Evolutionary conservation across 2,329 filamentous ascomycete species (phyloP), one percentile per base, ranked within the genome.

Genomic region (Paracoccidioides brasiliensis): DNA sequence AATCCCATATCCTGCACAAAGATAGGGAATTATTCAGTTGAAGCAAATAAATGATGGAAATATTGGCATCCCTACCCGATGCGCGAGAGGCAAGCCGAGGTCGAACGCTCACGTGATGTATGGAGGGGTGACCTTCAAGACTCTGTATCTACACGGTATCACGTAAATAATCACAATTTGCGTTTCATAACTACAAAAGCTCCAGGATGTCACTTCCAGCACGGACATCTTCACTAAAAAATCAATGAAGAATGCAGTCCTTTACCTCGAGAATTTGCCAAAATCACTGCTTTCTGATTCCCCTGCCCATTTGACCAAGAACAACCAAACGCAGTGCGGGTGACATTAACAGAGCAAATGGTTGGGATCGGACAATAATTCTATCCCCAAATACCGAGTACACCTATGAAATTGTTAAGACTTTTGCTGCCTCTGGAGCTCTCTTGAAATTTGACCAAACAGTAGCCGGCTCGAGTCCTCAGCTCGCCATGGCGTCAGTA

Each of bases 401-500:
- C 28, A n/a, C 9, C 22, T 41, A 49, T 38, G 45, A 48, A 35
- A 33, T 35, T 42, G 22, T 41, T 38, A 32, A 14, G 49, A 22
- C 22, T 30, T 33, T 52, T 30, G 12, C 33, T 12, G 14, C 38
- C 22, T 42, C 37, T 5, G 32, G 22, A 15, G 5, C 37, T 42
- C 7, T 28, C 38, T 32, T 22, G 5, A 32, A 3, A n/a, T 32
- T 22, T 32, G 33, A 52, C 38, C 9, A n/a, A 14, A 14, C 42
- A 32, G 22, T 22, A 22, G 22, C 49, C 32, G 10, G 49, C 28
- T 52, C 37, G 35, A 42, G 6, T 5, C 46, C 10, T 42, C 38
- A 33, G 49, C 49, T 35, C 56, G 60, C 58, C 65, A 88, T 88
- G 85, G 81, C 77, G 67, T 84, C 84, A 69, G 72, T 80, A 58